These are phyloP conservation scores for Quercus mongolica DNA, from an alignment of 306 rosid species.

Conservation along the genomic window DNA sequence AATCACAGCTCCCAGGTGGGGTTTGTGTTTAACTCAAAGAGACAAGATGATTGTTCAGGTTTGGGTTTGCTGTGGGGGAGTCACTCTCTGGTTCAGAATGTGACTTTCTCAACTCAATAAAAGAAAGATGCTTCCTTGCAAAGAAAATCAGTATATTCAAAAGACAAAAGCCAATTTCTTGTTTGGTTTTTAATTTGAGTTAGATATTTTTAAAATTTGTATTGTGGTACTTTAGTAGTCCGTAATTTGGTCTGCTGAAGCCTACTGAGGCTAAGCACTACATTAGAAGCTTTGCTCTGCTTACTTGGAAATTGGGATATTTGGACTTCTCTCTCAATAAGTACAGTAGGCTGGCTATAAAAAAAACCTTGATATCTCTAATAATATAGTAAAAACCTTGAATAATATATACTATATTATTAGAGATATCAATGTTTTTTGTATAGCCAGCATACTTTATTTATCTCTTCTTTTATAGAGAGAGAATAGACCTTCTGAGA, in stretches of 20 bases:
- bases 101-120: not conserved
- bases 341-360: too few species aligned
- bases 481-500: not conserved
- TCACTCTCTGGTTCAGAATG: not conserved
- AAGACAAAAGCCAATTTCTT: not conserved
- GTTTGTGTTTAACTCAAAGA: not conserved
- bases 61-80: not conserved
- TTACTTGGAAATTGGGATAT: slow-evolving; percentile 6
- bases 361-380: too few species aligned
- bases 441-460: not conserved
- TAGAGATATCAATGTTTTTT: too few species aligned
- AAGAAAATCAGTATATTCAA: not conserved
- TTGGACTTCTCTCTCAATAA: not conserved
- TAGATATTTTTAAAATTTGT: not conserved
- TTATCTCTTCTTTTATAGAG: not conserved
- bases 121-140: not conserved
- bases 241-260: not conserved
- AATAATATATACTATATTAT: too few species aligned
- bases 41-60: not conserved
- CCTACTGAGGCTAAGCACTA: not conserved
- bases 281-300: not conserved
- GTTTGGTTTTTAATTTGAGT: not conserved
- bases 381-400: too few species aligned
- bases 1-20: not conserved
- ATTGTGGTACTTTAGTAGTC: not conserved